Percentiles rank a stretch among this genome's conserved stretches.
Conservation (phyloP, 192 early-diverging fungal genomes). For the Coemansia sp. region DNA sequence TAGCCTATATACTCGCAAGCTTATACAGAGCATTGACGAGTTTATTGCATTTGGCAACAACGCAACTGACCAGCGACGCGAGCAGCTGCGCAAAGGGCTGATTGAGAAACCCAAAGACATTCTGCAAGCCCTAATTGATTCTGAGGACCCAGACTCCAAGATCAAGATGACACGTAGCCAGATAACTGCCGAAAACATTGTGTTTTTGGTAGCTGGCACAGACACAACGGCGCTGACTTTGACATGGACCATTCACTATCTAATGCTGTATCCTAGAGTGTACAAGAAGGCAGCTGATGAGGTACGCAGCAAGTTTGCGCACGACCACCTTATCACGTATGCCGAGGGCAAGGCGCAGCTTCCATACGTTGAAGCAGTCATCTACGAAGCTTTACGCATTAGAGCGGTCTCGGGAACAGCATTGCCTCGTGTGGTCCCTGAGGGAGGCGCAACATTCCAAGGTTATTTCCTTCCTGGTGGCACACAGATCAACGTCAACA, state of each 20-base stretch:
- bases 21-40: conserved; percentile 19
- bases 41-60: conserved; percentile 20
- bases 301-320: conserved; percentile 28
- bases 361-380: conserved; percentile 46
- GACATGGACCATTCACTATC: conserved; percentile 35
- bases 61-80: conserved; percentile 7
- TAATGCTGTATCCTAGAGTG: conserved; percentile 29
- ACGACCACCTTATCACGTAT: conserved; percentile 29
- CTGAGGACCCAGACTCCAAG: conserved; percentile 37
- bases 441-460: conserved; percentile 34
- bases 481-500: conserved; percentile 11
- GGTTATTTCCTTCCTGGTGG: conserved; percentile 40
- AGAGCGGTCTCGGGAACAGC: conserved; percentile 16
- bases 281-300: conserved; percentile 25
- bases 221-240: conserved; percentile 40
- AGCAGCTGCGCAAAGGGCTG: conserved; percentile 6
- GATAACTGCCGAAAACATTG: conserved; percentile 30
- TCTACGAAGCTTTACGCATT: conserved; percentile 45
- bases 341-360: conserved; percentile 25
- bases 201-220: conserved; percentile 34
- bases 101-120: conserved; percentile 40
- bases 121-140: conserved; percentile 43
- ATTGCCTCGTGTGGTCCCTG: conserved; percentile 28
- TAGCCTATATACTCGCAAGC: conserved; percentile 1
- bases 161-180: conserved; percentile 29